These are phyloP conservation scores for Malassezia caprae DNA, from an alignment of 1,284 basidiomycete genomes.

Conservation along the genomic window DNA sequence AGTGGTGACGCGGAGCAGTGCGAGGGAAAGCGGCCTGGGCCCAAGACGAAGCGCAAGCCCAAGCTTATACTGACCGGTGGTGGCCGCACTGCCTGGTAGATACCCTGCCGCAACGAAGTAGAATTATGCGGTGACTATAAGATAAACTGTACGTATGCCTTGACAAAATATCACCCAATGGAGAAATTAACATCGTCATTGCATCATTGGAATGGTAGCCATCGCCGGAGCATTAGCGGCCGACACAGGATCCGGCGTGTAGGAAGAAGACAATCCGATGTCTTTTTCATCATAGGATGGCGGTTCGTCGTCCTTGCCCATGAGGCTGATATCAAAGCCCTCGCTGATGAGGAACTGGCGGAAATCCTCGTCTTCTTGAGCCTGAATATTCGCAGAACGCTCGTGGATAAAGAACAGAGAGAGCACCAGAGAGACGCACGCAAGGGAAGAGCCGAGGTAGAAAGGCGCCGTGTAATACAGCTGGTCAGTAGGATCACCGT, in stretches of 20 bases:
- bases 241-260: background rate
- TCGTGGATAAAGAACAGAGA: constrained; percentile 67
- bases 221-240: no score
- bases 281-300: background rate
- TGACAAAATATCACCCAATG: no score
- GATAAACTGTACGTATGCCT: background rate
- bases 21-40: constrained; percentile 2
- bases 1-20: constrained; percentile 17
- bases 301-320: constrained; percentile 20
- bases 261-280: background rate
- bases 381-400: constrained; percentile 67
- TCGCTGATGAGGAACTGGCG: constrained; percentile 35
- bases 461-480: constrained; percentile 40
- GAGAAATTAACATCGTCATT: background rate
- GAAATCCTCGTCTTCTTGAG: constrained; percentile 61
- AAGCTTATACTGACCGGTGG: constrained; percentile 41
- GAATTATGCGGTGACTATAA: background rate
- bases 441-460: constrained; percentile 56
- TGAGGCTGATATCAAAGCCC: constrained; percentile 35
- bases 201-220: background rate
- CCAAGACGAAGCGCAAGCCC: constrained; percentile 28
- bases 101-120: background rate
- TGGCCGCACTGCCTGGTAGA: constrained; percentile 18
- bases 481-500: constrained; percentile 12
- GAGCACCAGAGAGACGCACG: constrained; percentile 65